Evolutionary conservation across 805 yeast genomes (phyloP).

Genomic region (Soucietia sequanensis): DNA sequence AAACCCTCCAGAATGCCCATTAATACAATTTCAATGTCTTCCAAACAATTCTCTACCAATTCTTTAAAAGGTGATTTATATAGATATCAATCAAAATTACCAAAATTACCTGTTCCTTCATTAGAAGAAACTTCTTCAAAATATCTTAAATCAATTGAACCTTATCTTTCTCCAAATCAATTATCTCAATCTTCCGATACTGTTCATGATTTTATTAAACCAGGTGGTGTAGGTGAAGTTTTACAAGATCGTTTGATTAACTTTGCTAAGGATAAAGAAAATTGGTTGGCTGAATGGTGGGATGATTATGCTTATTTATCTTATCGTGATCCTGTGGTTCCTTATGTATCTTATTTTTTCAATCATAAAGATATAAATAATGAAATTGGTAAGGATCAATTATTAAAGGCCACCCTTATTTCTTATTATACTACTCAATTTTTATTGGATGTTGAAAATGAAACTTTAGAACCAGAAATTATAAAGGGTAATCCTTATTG

Average conservation of each 20-base stretch:
- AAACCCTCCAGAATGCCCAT: constrained; percentile 12
- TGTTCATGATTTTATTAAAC: constrained; percentile 62
- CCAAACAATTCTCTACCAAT: constrained; percentile 23
- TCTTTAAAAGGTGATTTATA: constrained; percentile 62
- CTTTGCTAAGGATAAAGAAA: constrained; percentile 62
- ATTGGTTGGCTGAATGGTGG: constrained; percentile 94
- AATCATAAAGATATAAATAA: constrained; percentile 70
- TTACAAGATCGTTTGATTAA: constrained; percentile 65
- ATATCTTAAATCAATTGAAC: constrained; percentile 72
- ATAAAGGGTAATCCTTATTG: constrained; percentile 80
- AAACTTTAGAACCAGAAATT: constrained; percentile 79
- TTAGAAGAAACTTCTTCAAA: constrained; percentile 65
- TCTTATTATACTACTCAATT: constrained; percentile 67
- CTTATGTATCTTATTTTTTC: constrained; percentile 89
- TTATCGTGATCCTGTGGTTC: constrained; percentile 92
- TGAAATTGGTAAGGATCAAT: constrained; percentile 59
- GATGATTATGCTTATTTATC: constrained; percentile 89
- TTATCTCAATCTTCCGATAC: constrained; percentile 50
- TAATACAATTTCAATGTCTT: constrained; percentile 9
- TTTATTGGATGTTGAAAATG: constrained; percentile 62
- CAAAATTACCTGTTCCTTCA: constrained; percentile 85
- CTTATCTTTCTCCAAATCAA: constrained; percentile 55
- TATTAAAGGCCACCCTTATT: constrained; percentile 74
- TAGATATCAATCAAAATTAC: constrained; percentile 70
- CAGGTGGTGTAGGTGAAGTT: constrained; percentile 62